A percentile compares a stretch with the other conserved stretches of the same genome.
phyloP scores from a whole-genome alignment of 495 filamentous ascomycete genomes.

The Xylaria telfairii region DNA sequence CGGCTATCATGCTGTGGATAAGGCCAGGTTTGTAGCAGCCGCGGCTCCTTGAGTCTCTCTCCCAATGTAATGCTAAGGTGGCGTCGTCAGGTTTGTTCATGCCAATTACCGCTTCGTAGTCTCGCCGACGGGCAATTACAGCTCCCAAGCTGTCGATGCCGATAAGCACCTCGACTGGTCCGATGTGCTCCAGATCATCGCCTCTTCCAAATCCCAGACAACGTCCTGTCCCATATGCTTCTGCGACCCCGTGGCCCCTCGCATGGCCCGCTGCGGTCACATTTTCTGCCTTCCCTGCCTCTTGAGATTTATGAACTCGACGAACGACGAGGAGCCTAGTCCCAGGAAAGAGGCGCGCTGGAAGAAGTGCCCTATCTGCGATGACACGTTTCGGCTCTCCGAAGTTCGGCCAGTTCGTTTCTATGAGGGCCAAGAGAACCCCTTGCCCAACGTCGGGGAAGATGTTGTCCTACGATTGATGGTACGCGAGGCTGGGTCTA shows the following conservation, averaged over 20 bases:
- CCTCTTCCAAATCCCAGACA: constrained; percentile 84
- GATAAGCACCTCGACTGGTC: constrained; percentile 93
- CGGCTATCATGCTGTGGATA: constrained; percentile 89
- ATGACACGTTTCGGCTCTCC: constrained; percentile 83
- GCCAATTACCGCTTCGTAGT: constrained; percentile 98
- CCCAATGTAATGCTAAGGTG: constrained; percentile 23
- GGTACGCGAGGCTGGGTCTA: constrained; percentile 77
- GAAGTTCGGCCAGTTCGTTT: constrained; percentile 92
- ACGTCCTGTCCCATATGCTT: constrained; percentile 93
- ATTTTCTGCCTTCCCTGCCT: constrained; percentile 96
- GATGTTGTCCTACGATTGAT: constrained; percentile 89
- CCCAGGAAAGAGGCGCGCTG: constrained; percentile 76
- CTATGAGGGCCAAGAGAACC: constrained; percentile 86
- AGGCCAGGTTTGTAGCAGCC: constrained; percentile 67
- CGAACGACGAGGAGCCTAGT: constrained; percentile 64
- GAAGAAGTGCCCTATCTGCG: constrained; percentile 97
- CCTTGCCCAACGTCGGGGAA: constrained; percentile 77
- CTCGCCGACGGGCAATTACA: constrained; percentile 78
- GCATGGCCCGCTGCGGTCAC: constrained; percentile 97
- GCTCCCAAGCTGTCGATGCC: constrained; percentile 79
- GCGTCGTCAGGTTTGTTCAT: constrained; percentile 76
- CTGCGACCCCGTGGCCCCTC: constrained; percentile 86
- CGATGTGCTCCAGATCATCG: constrained; percentile 87
- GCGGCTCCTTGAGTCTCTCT: background rate
- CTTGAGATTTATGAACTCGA: constrained; percentile 94